Conservation (phyloP, 257 asterid genomes). For the Solanum peruvianum region DNA sequence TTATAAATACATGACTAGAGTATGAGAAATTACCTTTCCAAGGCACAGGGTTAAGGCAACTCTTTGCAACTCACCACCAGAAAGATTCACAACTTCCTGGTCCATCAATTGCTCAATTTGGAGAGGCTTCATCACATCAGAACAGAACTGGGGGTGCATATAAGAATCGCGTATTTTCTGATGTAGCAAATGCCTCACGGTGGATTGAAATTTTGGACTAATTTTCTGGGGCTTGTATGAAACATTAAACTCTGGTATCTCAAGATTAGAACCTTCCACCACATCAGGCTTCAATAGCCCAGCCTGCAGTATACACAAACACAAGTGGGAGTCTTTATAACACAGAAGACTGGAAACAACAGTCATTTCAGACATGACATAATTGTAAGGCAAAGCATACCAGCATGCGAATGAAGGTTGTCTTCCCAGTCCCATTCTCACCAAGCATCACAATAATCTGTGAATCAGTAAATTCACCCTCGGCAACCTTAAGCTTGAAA, state of each 20-base stretch:
- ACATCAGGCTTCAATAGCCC: slow-evolving; percentile 86
- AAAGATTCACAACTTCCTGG: slow-evolving; percentile 89
- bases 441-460: slow-evolving; percentile 99
- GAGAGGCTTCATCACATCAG: slow-evolving; percentile 98
- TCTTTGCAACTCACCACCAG: slow-evolving; percentile 99
- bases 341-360: not conserved
- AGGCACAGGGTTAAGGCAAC: slow-evolving; percentile 90
- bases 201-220: slow-evolving; percentile 61
- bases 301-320: slow-evolving; percentile 37
- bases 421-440: slow-evolving; percentile 98
- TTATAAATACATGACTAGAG: not conserved
- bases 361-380: not conserved
- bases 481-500: slow-evolving; percentile 77
- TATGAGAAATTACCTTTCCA: slow-evolving; percentile 58
- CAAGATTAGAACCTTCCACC: slow-evolving; percentile 61
- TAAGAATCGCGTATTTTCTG: slow-evolving; percentile 75
- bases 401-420: slow-evolving; percentile 97
- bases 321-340: not conserved
- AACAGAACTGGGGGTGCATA: slow-evolving; percentile 83
- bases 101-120: slow-evolving; percentile 96
- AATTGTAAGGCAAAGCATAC: slow-evolving; percentile 17
- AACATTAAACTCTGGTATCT: slow-evolving; percentile 91
- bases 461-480: slow-evolving; percentile 98
- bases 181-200: slow-evolving; percentile 77
- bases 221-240: slow-evolving; percentile 98